These are phyloP conservation scores for Lachnellula hyalina DNA, from an alignment of 2,329 filamentous ascomycete species.

Conservation along the genomic window DNA sequence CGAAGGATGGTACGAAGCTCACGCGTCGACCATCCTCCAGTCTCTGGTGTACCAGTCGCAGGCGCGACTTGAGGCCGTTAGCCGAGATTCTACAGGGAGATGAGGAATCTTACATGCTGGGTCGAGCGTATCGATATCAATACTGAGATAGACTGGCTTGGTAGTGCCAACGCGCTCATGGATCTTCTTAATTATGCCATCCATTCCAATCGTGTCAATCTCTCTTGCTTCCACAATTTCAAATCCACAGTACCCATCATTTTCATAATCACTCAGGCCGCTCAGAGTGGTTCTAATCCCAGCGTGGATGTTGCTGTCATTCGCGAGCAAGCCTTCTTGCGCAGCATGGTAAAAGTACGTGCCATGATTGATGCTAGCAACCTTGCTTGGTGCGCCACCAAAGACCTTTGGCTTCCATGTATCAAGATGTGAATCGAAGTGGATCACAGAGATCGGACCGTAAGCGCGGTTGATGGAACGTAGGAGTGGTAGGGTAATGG, in stretches of 20 bases:
- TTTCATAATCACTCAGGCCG: slow-evolving; percentile 75
- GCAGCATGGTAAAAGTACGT: slow-evolving; percentile 85
- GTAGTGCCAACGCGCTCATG: slow-evolving; percentile 66
- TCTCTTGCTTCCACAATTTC: slow-evolving; percentile 73
- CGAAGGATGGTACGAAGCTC: slow-evolving; percentile 68
- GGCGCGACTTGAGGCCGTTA: slow-evolving; percentile 50
- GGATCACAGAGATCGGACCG: slow-evolving; percentile 55
- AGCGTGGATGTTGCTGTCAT: slow-evolving; percentile 82
- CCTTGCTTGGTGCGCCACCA: slow-evolving; percentile 70
- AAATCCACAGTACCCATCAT: slow-evolving; percentile 81
- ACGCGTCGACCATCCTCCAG: slow-evolving; percentile 68
- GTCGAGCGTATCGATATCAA: slow-evolving; percentile 86
- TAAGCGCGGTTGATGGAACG: slow-evolving; percentile 56
- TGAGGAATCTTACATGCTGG: slow-evolving; percentile 58
- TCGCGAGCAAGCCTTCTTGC: slow-evolving; percentile 70
- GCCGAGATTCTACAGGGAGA: background rate
- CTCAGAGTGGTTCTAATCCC: slow-evolving; percentile 80
- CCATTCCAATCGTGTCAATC: slow-evolving; percentile 62
- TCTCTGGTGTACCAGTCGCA: slow-evolving; percentile 70
- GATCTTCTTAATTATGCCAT: slow-evolving; percentile 76
- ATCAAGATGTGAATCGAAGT: slow-evolving; percentile 61
- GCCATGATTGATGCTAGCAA: slow-evolving; percentile 77
- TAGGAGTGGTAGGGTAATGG: slow-evolving; percentile 55
- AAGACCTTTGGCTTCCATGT: slow-evolving; percentile 84
- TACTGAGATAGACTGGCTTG: slow-evolving; percentile 72